Evolutionary conservation across 2,329 filamentous ascomycete species (phyloP), one percentile per base, ranked within the genome.

Genomic region (Gaeumannomyces sp.): DNA sequence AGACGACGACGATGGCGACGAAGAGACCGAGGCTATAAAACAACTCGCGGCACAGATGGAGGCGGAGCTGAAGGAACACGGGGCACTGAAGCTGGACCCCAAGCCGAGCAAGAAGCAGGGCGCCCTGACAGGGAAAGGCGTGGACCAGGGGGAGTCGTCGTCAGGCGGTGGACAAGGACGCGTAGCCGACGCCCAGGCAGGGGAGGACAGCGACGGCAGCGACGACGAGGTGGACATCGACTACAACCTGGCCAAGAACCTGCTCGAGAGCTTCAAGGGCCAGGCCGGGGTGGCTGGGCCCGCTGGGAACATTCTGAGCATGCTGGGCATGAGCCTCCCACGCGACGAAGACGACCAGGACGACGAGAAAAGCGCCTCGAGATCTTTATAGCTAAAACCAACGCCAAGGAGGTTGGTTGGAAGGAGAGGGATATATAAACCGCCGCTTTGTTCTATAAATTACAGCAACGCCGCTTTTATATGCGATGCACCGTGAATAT

Each of bases 231-330:
- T 95, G 5, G 83, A 93, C 68, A 86, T 95, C 33, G 91, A 98
- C 73, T 90, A 93, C 70, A 94, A 95, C 67, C 81, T 99, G 29
- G 93, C 91, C 25, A 92, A 90, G 75, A 98, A 98, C 72, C 80
- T 99, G 64, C 80, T 99, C 1, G 92, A 97, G 75, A 94, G 92
- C 71, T 93, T 99, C 77, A 96, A 96, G 73, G 89, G 91, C 22
- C 94, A 98, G 75, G 92, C 82, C 25, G 95, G 95, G 16, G 85
- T 90, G 80, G 83, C 92, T 38, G 95, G 95, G 0, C 95, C 95
- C 0, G 90, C 91, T 2, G 88, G 93, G 0, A 98, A 97, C 73
- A 79, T 99, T 66, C 83, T 99, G 71, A 89, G 88, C 8, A 84
- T 96, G 78, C 90, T 98, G 89, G 93, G 93, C 0, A 80, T 97